These are phyloP conservation scores for Microdochium nivale DNA, from an alignment of 2,329 filamentous ascomycete genomes.

Conservation along the genomic window DNA sequence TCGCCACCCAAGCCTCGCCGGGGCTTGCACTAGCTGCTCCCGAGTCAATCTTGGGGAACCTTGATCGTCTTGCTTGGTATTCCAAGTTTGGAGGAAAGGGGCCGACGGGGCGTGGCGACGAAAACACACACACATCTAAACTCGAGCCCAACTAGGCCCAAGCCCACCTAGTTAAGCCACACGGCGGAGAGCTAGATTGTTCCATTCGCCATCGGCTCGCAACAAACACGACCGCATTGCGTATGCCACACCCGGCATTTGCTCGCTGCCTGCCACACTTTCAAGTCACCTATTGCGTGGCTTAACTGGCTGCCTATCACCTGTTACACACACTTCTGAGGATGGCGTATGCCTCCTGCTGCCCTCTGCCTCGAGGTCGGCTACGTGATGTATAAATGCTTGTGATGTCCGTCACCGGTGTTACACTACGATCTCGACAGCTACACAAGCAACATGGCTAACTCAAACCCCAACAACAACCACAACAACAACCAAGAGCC, in stretches of 20 bases:
- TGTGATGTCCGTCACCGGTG: neutral
- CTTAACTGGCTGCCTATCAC: neutral
- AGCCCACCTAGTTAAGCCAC: neutral
- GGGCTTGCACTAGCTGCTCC: no score
- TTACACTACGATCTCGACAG: neutral
- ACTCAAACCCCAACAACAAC: slow-evolving; percentile 10
- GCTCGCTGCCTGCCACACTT: no score
- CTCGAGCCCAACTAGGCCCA: neutral
- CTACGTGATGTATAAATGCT: no score
- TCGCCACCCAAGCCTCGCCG: no score
- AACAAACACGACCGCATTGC: neutral
- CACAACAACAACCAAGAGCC: slow-evolving; percentile 7
- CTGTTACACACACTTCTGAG: neutral
- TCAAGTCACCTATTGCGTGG: neutral
- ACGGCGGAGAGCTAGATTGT: neutral
- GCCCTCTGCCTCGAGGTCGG: no score
- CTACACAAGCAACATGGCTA: slow-evolving; percentile 5
- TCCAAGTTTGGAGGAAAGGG: no score
- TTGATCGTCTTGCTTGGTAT: no score
- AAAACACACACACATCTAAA: no score
- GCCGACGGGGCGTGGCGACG: no score
- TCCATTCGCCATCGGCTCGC: no score
- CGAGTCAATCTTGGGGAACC: no score
- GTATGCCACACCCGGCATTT: neutral
- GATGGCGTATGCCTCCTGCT: no score